Base-by-base conservation (phyloP, 495 filamentous ascomycete genomes). In the Penicillium chermesinum region DNA sequence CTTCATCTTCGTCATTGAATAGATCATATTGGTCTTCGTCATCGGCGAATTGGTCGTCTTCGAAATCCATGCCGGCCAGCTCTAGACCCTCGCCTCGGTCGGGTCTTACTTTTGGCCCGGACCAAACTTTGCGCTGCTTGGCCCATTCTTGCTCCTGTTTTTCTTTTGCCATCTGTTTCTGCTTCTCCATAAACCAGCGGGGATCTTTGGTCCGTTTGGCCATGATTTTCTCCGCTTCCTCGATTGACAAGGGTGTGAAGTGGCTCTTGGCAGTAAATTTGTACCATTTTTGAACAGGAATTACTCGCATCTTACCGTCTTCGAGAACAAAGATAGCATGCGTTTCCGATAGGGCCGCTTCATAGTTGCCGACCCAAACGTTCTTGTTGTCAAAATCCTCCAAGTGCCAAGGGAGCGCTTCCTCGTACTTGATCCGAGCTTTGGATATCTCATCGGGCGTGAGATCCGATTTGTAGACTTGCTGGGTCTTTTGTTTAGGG, bases 331-430 rank as follows among this genome's bases (percentile, higher is more conserved):
- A 81, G 18, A 90, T 82, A 6, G 86, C 84, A 58, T 85, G 80
- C 0, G 78, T 80, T 37, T 91, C 83, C 0, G 89, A 94, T 39
- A 96, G 69, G 18, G 86, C 85, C 9, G 83, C 83, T 59, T 96
- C 86, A 53, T 96, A 95, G 36, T 83, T 86, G 15, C 91, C 94
- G 18, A 91, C 84, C 90, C 90, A 98, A 1, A 84, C 85, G 52
- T 94, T 87, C 58, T 89, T 94, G 58, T 88, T 86, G 55, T 96
- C 91, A 44, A 90, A 94, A 65, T 98, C 93, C 59, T 98, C 93
- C 39, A 98, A 64, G 61, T 96, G 90, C 93, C 93, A 98, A 8
- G 94, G 94, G 34, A 95, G 69, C 7, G 88, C 86, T 59, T 98
- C 93, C 62, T 98, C 94, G 53, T 97, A 98, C 50, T 89, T 83